Evolutionary conservation across 768 basidiomycete species (phyloP).

Genomic region (Lactarius evosmus): DNA sequence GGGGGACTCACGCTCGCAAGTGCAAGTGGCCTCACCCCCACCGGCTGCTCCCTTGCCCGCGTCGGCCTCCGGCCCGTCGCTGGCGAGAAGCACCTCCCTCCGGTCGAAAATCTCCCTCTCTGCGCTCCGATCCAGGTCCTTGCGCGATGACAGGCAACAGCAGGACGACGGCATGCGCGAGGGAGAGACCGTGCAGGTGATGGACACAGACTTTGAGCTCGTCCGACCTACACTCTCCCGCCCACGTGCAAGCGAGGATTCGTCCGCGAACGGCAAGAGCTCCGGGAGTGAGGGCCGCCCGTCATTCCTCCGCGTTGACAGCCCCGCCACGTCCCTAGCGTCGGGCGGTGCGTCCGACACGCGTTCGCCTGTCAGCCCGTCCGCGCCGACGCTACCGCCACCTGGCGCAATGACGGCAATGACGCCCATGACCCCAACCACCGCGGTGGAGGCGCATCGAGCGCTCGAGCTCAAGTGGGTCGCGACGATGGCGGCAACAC

Average conservation of each 20-base stretch:
- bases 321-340: slow-evolving; percentile 33
- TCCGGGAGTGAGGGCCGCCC: slow-evolving; percentile 20
- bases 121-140: slow-evolving; percentile 49
- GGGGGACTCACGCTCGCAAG: slow-evolving; percentile 38
- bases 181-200: slow-evolving; percentile 60
- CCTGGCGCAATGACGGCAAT: slow-evolving; percentile 7
- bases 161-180: slow-evolving; percentile 34
- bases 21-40: slow-evolving; percentile 41
- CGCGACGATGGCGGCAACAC: slow-evolving; percentile 50
- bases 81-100: slow-evolving; percentile 38
- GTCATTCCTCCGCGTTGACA: slow-evolving; percentile 32
- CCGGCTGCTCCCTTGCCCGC: slow-evolving; percentile 42
- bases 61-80: slow-evolving; percentile 34
- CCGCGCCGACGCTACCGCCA: slow-evolving; percentile 6
- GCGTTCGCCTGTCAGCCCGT: slow-evolving; percentile 25
- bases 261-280: slow-evolving; percentile 30
- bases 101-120: slow-evolving; percentile 68
- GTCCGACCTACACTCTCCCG: slow-evolving; percentile 57
- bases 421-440: neutral
- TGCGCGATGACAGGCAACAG: slow-evolving; percentile 35
- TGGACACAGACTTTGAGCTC: slow-evolving; percentile 81
- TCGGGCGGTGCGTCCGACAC: slow-evolving; percentile 29
- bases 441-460: slow-evolving; percentile 56
- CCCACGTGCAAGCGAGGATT: slow-evolving; percentile 53
- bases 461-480: slow-evolving; percentile 79